phyloP scores from a whole-genome alignment of 2,329 filamentous ascomycete species.

The Periconia sp. region DNA sequence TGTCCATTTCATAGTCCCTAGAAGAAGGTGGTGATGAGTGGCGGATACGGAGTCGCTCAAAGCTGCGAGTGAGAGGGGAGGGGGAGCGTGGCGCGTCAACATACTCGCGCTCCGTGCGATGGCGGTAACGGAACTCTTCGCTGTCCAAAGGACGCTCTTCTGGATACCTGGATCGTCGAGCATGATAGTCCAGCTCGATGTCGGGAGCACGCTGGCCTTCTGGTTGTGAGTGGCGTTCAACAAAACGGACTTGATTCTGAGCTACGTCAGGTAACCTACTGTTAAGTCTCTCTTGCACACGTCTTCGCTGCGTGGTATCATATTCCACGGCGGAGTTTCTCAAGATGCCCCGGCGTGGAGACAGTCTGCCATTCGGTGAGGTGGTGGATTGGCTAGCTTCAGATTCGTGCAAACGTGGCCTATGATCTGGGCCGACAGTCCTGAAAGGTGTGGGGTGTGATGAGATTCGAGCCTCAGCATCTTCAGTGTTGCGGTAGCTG shows the following conservation, averaged over 20 bases:
- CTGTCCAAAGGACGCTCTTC: conserved; percentile 6
- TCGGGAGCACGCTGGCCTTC: conserved; percentile 4
- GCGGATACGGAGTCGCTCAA: conserved; percentile 22
- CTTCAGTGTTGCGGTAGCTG: conserved; percentile 11
- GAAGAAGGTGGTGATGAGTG: conserved; percentile 14
- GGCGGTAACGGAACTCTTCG: conserved; percentile 14
- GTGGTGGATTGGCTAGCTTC: conserved; percentile 21
- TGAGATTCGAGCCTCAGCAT: conserved; percentile 25
- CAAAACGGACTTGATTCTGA: conserved; percentile 33
- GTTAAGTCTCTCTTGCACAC: conserved; percentile 24
- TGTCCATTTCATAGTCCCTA: conserved; percentile 9
- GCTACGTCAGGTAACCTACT: conserved; percentile 34
- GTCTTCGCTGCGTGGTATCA: conserved; percentile 18
- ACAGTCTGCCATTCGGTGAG: conserved; percentile 8
- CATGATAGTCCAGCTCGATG: not conserved
- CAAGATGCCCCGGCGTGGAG: conserved; percentile 26
- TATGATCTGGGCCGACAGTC: conserved; percentile 22
- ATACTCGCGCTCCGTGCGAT: conserved; percentile 14
- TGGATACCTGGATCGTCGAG: not conserved
- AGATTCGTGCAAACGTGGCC: conserved; percentile 12
- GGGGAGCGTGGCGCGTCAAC: conserved; percentile 10
- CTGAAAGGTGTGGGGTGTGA: conserved; percentile 28
- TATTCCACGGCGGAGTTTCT: conserved; percentile 19
- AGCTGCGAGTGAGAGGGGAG: conserved; percentile 16
- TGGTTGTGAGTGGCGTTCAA: conserved; percentile 7